Conservation (phyloP, 2,329 filamentous ascomycete species). For the Fusarium lyarnte region DNA sequence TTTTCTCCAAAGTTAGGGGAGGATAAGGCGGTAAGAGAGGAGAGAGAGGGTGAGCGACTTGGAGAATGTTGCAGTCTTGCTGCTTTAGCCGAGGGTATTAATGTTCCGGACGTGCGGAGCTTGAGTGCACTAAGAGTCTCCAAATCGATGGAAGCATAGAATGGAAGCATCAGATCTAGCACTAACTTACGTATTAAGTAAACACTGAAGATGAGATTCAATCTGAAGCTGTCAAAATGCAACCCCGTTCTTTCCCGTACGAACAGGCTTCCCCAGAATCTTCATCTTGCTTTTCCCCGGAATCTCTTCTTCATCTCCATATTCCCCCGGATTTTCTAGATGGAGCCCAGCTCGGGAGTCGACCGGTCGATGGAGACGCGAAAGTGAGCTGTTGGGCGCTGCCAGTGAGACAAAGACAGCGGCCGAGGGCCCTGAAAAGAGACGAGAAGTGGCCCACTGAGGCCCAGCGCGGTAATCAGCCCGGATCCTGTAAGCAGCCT, state of each 20-base stretch:
- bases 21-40: slow-evolving; percentile 8
- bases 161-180: background rate
- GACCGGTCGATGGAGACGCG: slow-evolving; percentile 18
- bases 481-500: slow-evolving; percentile 6
- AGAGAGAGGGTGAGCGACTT: slow-evolving; percentile 13
- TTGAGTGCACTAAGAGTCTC: background rate
- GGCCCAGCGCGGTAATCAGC: slow-evolving; percentile 32
- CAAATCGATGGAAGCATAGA: slow-evolving; percentile 8
- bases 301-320: slow-evolving; percentile 25
- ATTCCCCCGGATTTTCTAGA: background rate
- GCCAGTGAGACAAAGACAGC: background rate
- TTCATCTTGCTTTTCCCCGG: slow-evolving; percentile 25
- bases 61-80: slow-evolving; percentile 23
- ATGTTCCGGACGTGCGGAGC: slow-evolving; percentile 31
- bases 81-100: slow-evolving; percentile 27
- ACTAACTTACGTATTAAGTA: background rate
- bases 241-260: slow-evolving; percentile 8
- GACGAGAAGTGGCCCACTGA: slow-evolving; percentile 7
- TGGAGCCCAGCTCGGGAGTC: slow-evolving; percentile 24
- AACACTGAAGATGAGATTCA: background rate
- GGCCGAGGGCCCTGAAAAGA: background rate
- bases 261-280: slow-evolving; percentile 35
- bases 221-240: slow-evolving; percentile 2
- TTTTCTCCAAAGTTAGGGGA: slow-evolving; percentile 21
- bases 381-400: slow-evolving; percentile 27